These are phyloP conservation scores for Paecilomyces formosus DNA, from an alignment of 2,329 filamentous ascomycete genomes.

Conservation along the genomic window DNA sequence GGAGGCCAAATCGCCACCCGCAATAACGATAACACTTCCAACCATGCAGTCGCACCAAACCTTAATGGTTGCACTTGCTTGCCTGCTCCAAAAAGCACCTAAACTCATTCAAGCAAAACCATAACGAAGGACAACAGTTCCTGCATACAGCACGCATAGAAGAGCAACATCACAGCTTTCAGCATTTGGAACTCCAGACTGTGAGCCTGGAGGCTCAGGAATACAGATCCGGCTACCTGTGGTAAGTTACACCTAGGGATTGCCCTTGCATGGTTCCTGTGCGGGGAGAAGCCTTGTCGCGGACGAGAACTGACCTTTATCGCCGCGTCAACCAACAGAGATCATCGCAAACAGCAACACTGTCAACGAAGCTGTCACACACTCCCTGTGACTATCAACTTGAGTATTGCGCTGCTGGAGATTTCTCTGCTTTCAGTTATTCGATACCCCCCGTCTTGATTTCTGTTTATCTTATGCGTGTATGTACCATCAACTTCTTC, in stretches of 20 bases:
- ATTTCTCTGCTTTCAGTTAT: constrained; percentile 8
- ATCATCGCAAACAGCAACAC: neutral
- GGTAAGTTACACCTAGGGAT: neutral
- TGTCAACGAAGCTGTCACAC: neutral
- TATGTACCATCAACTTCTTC: constrained; percentile 33
- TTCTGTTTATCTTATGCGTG: constrained; percentile 13
- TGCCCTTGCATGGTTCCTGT: neutral
- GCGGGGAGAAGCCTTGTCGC: neutral
- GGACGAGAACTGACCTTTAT: neutral
- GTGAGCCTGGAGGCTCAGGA: neutral
- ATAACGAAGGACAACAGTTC: neutral
- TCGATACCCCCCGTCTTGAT: constrained; percentile 10
- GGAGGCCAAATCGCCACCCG: neutral
- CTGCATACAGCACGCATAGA: neutral
- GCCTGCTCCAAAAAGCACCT: neutral
- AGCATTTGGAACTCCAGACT: neutral
- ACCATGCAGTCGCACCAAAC: neutral
- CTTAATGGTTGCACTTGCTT: neutral
- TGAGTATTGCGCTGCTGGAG: neutral
- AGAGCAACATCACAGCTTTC: neutral
- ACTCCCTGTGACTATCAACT: neutral
- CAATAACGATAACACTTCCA: neutral
- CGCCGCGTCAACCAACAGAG: neutral
- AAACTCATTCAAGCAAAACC: neutral
- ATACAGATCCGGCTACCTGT: neutral